A percentile compares a stretch with the other conserved stretches of the same genome.
Evolutionary conservation across 257 asterid species (phyloP).

Genomic region (Nicotiana tomentosiformis): DNA sequence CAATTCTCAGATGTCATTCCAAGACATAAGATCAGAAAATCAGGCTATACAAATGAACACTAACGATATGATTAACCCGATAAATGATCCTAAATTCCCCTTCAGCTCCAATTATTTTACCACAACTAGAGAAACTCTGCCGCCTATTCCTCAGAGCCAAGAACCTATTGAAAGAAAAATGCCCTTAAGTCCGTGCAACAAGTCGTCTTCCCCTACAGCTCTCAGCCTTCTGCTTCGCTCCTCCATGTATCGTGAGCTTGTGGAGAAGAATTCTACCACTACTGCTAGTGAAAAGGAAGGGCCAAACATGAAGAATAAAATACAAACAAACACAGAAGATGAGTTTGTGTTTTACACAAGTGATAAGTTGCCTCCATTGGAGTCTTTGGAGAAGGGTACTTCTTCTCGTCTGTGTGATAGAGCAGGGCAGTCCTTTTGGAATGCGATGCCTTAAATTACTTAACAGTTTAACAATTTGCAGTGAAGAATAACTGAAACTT

Average conservation of each 20-base stretch:
- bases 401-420: conserved; percentile 11
- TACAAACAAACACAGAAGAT: neutral
- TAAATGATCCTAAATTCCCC: conserved; percentile 22
- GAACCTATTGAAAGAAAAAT: conserved; percentile 56
- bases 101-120: conserved; percentile 21
- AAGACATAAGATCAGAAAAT: conserved; percentile 15
- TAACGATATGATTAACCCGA: conserved; percentile 16
- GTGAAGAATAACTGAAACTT: neutral
- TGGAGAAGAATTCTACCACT: conserved; percentile 39
- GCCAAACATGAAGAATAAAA: conserved; percentile 8
- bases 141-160: conserved; percentile 35
- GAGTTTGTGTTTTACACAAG: conserved; percentile 22
- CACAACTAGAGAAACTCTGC: conserved; percentile 19
- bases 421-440: conserved; percentile 21
- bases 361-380: conserved; percentile 17
- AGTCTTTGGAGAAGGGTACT: conserved; percentile 13
- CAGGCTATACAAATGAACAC: conserved; percentile 7
- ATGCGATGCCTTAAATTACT: conserved; percentile 9
- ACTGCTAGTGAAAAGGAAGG: conserved; percentile 9
- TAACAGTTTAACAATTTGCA: neutral
- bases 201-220: conserved; percentile 53
- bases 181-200: conserved; percentile 45
- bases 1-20: conserved; percentile 19
- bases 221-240: conserved; percentile 62
- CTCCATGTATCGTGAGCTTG: conserved; percentile 59